Percentiles rank a stretch among this genome's conserved stretches.
Conservation (phyloP, 441 rosid genomes). For the Breynia disticha region DNA sequence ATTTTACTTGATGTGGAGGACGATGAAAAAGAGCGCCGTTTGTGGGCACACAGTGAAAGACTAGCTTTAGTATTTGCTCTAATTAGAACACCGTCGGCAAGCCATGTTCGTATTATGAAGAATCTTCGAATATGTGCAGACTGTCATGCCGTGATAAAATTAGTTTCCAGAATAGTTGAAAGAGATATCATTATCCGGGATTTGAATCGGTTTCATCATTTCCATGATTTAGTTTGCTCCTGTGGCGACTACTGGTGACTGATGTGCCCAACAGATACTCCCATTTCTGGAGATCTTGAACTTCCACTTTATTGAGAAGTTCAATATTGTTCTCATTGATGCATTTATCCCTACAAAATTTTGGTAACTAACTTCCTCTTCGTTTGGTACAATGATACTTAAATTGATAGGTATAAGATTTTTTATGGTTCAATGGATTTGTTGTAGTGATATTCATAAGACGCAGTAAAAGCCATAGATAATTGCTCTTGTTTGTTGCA, state of each 20-base stretch:
- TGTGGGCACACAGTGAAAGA: slow-evolving; percentile 87
- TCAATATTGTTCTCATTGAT: neutral
- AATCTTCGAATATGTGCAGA: slow-evolving; percentile 72
- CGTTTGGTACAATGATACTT: too few relatives aligned
- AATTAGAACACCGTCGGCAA: slow-evolving; percentile 37
- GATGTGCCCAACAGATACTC: slow-evolving; percentile 1
- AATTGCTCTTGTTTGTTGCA: too few relatives aligned
- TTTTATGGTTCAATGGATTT: too few relatives aligned
- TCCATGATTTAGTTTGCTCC: slow-evolving; percentile 58
- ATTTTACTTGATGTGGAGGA: slow-evolving; percentile 47
- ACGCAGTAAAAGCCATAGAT: too few relatives aligned
- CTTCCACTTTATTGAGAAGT: neutral
- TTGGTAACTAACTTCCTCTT: too few relatives aligned
- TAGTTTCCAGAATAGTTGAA: slow-evolving; percentile 46
- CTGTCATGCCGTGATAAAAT: slow-evolving; percentile 68
- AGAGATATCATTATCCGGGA: slow-evolving; percentile 67
- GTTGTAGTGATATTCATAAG: too few relatives aligned
- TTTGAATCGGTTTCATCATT: slow-evolving; percentile 79
- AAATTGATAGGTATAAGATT: too few relatives aligned
- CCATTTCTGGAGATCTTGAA: neutral
- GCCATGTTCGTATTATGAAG: slow-evolving; percentile 53
- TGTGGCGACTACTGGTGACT: slow-evolving; percentile 79
- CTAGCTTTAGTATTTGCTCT: slow-evolving; percentile 70
- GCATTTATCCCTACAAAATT: too few relatives aligned
- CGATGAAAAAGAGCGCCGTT: slow-evolving; percentile 44